These are phyloP conservation scores for Massariosphaeria phaeospora DNA, from an alignment of 495 filamentous ascomycete species.

Conservation along the genomic window DNA sequence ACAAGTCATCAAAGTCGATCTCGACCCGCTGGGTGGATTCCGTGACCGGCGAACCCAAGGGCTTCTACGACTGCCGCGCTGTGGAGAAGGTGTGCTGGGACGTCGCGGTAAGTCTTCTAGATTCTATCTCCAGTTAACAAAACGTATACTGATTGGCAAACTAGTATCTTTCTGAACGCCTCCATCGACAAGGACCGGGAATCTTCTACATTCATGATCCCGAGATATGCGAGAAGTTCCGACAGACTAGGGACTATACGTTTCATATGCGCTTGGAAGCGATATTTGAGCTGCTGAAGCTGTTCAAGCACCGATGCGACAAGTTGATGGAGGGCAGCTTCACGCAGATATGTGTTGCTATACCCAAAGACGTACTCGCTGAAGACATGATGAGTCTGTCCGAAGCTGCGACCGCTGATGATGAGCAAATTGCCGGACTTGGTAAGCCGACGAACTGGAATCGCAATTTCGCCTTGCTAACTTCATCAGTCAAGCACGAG, in stretches of 20 bases:
- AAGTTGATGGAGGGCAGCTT: not conserved
- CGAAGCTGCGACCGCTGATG: too few relatives aligned
- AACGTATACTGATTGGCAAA: too few relatives aligned
- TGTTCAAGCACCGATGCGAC: not conserved
- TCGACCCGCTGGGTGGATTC: too few relatives aligned
- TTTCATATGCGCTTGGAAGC: not conserved
- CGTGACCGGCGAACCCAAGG: too few relatives aligned
- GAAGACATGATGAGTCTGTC: too few relatives aligned
- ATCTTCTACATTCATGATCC: not conserved
- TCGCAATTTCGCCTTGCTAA: too few relatives aligned
- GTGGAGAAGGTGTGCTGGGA: not conserved
- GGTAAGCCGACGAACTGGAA: too few relatives aligned
- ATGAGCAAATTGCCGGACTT: too few relatives aligned
- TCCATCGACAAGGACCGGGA: not conserved
- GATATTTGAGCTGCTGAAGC: not conserved
- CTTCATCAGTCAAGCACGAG: too few relatives aligned
- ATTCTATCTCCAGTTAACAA: not conserved
- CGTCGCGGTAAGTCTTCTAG: not conserved
- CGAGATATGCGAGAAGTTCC: not conserved
- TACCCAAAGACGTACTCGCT: too few relatives aligned
- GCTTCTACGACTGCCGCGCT: not conserved
- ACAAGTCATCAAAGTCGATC: too few relatives aligned
- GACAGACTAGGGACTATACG: not conserved
- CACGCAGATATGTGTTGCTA: too few relatives aligned
- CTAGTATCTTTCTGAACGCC: not conserved